Evolutionary conservation across 208 protist species (phyloP).

Genomic region (Spongospora subterranea): DNA sequence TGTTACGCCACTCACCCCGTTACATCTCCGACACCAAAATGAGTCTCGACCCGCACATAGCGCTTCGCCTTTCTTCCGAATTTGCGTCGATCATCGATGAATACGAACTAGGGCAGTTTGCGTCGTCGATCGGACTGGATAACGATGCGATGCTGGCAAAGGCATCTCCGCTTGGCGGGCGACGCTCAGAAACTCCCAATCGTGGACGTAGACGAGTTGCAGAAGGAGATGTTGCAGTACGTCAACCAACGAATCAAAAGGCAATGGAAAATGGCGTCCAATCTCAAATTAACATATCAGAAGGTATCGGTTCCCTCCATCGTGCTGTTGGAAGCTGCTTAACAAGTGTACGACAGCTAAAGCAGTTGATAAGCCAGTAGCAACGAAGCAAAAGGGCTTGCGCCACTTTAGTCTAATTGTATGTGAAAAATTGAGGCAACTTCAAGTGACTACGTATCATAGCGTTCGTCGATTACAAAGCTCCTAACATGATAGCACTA

Average conservation of each 20-base stretch:
- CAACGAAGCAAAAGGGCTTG: constrained; percentile 31
- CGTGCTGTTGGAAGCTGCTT: neutral
- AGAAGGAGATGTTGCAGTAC: no score
- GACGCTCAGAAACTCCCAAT: no score
- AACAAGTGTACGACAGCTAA: neutral
- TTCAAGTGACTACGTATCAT: constrained; percentile 42
- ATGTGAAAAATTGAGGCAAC: constrained; percentile 12
- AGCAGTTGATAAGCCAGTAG: neutral
- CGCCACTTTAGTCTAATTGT: constrained; percentile 51
- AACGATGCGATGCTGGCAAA: neutral
- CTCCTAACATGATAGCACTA: neutral
- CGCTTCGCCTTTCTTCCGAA: neutral
- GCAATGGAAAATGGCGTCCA: neutral
- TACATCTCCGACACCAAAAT: neutral
- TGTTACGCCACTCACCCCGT: no score
- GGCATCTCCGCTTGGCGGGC: neutral
- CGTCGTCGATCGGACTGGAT: neutral
- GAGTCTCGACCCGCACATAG: neutral
- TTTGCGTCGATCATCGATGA: constrained; percentile 31
- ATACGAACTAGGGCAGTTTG: constrained; percentile 26
- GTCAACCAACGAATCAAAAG: no score
- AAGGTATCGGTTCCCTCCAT: neutral
- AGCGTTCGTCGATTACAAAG: neutral
- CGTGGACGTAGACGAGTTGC: no score
- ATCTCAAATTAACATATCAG: neutral